Evolutionary conservation across 345 rosid species (phyloP), one percentile per base, ranked within the genome.

Genomic region (Excoecaria agallocha): DNA sequence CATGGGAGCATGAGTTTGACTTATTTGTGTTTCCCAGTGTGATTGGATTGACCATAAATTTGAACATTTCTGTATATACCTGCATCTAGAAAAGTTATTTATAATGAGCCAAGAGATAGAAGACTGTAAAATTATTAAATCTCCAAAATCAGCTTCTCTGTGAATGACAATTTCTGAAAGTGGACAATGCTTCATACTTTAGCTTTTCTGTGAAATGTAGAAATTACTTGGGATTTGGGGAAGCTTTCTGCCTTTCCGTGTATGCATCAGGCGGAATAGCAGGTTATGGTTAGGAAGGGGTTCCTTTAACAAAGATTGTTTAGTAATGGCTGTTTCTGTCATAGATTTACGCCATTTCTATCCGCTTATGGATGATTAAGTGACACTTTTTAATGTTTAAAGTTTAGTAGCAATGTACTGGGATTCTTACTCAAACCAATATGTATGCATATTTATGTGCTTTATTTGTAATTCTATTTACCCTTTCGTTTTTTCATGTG

Each of bases 371-470:
- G 12, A 15, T 11, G 11, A 4, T 59, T 45, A 19, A 10, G 35
- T 6, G 22, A 6, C 54, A 17, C 5, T 69, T 59, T 60, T 67
- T 13, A 25, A 51, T 41, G 20, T 35, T 67, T n/a, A n/a, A 57
- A 45, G 20, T 50, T 19, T 24, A 8, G 49, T 8, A 59, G n/a
- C 50, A 19, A 39, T 22, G 56, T 16, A 38, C 20, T 52, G 7
- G 30, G 25, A 24, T 12, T 45, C n/a, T 63, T 67, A 7, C 58
- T 54, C 20, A 30, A 41, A 52, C 62, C 49, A 48, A 3, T 69
- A 39, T 70, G 74, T 56, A 65, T 73, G 62, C 56, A 68, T 70
- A 57, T 52, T 74, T 73, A 22, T 68, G 12, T 65, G 7, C 6
- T 37, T 1, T 22, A 16, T 68, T 1, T 49, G 24, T 24, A 8